Conservation (phyloP, 768 basidiomycete genomes). For the Boletus tomentosulus region DNA sequence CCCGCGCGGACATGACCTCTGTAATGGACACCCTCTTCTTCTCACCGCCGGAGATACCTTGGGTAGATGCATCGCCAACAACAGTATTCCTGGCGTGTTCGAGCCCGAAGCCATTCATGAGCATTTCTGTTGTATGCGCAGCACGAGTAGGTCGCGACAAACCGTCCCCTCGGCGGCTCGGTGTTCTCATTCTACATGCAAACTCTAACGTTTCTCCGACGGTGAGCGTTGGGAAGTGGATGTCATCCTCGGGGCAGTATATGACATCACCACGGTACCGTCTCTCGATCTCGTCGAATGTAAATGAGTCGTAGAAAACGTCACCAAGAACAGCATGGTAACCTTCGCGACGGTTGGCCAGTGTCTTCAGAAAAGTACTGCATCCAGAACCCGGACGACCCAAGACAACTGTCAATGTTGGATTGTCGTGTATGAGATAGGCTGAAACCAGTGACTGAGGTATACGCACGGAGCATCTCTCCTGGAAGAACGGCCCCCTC, state of each 20-base stretch:
- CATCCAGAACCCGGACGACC: constrained; percentile 74
- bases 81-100: constrained; percentile 65
- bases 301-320: constrained; percentile 45
- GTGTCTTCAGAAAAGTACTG: constrained; percentile 47
- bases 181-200: constrained; percentile 48
- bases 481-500: constrained; percentile 64
- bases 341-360: constrained; percentile 42
- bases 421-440: neutral
- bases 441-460: constrained; percentile 13
- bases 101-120: constrained; percentile 72
- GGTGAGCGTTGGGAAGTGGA: constrained; percentile 71
- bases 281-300: constrained; percentile 39
- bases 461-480: constrained; percentile 68
- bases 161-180: constrained; percentile 23
- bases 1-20: constrained; percentile 62
- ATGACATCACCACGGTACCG: constrained; percentile 46
- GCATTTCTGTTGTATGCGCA: constrained; percentile 38
- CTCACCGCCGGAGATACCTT: constrained; percentile 75
- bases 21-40: constrained; percentile 80
- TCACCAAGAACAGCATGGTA: constrained; percentile 40
- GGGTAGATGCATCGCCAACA: constrained; percentile 73
- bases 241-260: constrained; percentile 67
- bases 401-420: constrained; percentile 55
- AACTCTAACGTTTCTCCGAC: constrained; percentile 48
- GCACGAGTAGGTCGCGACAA: constrained; percentile 28